Conservation (phyloP, 768 basidiomycete species). For the Serendipita sp. region DNA sequence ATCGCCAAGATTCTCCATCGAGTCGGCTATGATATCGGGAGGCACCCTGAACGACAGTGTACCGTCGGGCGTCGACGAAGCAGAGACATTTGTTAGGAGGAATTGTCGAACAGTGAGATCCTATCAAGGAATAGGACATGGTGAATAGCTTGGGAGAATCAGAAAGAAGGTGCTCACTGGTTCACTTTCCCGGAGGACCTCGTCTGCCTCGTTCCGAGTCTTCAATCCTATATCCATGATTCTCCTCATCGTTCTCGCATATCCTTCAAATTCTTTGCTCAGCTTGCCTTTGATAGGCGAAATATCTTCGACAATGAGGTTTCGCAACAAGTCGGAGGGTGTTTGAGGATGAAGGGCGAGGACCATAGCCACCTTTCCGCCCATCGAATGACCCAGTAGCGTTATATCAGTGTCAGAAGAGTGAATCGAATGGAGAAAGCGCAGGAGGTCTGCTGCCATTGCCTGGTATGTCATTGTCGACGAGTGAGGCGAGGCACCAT, state of each 20-base stretch:
- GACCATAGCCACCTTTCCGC: slow-evolving; percentile 70
- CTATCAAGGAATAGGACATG: slow-evolving; percentile 24
- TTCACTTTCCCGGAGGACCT: slow-evolving; percentile 45
- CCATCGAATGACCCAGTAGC: slow-evolving; percentile 86
- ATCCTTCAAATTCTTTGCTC: slow-evolving; percentile 48
- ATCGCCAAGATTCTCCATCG: slow-evolving; percentile 48
- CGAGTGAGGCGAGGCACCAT: slow-evolving; percentile 65
- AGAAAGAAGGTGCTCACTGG: slow-evolving; percentile 25
- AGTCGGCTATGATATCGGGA: slow-evolving; percentile 42
- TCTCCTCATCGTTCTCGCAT: slow-evolving; percentile 57
- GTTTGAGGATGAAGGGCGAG: slow-evolving; percentile 38
- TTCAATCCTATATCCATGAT: slow-evolving; percentile 44
- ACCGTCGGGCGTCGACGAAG: slow-evolving; percentile 17
- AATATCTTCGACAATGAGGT: slow-evolving; percentile 69
- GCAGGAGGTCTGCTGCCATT: slow-evolving; percentile 65
- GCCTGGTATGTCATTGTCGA: slow-evolving; percentile 56
- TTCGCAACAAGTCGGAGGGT: slow-evolving; percentile 27
- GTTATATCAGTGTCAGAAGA: slow-evolving; percentile 32
- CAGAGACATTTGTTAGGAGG: slow-evolving; percentile 60
- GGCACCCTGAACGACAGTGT: slow-evolving; percentile 59
- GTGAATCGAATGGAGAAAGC: slow-evolving; percentile 27
- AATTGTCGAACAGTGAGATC: slow-evolving; percentile 62
- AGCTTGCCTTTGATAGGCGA: slow-evolving; percentile 44
- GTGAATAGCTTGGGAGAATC: neutral
- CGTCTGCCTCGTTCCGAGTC: slow-evolving; percentile 54